Evolutionary conservation across 2,329 filamentous ascomycete species (phyloP), one percentile per base, ranked within the genome.

Genomic region (Trichoderma sp.): DNA sequence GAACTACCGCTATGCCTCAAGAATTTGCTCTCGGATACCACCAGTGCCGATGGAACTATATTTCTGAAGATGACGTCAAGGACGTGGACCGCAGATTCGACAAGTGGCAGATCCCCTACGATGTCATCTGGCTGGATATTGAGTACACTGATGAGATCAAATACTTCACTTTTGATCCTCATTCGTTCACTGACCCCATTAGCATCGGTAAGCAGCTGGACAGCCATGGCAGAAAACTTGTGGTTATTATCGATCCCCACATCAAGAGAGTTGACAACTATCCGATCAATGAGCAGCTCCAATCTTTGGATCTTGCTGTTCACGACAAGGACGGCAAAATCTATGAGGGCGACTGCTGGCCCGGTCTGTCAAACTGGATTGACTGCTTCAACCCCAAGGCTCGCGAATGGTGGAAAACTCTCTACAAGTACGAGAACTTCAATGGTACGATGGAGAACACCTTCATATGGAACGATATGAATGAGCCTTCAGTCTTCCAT

Each of bases 401-500:
- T 7, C 89, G 92, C 69, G 89, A 92, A 73, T 99, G 96, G 96
- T 99, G 96, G 95, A 92, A 90, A 76, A 84, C 86, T 3, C 87
- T 98, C 12, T 98, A 97, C 87, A 91, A 92, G 77, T 98, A 97
- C 76, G 90, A 93, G 79, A 88, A 84, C 53, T 99, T 98, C 87
- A 93, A 93, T 81, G 95, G 94, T 62, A 94, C 94, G 1, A 87
- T 91, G 76, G 86, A 91, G 74, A 99, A 98, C 81, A 91, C 93
- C 0, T 98, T 94, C 82, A 90, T 99, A 77, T 99, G 96, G 96
- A 99, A 99, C 81, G 96, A 99, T 81, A 99, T 99, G 96, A 98
- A 98, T 80, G 96, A 99, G 84, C 96, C 96, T 0, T 98, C 96
- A 0, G 96, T 99, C 2, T 99, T 99, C 86, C 98, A 98, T 80